phyloP scores from a whole-genome alignment of 2,329 filamentous ascomycete species.

The Colletotrichum nymphaeae region DNA sequence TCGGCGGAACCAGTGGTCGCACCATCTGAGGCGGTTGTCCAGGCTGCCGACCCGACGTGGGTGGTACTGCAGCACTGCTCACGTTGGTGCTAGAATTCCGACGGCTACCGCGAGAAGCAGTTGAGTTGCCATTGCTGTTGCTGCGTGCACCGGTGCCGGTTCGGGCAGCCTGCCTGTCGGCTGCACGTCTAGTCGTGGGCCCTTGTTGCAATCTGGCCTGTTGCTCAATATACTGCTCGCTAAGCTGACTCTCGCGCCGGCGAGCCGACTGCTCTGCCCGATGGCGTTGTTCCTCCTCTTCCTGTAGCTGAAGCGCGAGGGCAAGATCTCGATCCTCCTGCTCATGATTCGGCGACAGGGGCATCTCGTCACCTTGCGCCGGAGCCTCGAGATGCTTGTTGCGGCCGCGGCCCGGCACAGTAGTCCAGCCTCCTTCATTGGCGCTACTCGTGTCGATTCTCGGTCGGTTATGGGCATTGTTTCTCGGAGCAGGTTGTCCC shows the following conservation, averaged over 20 bases:
- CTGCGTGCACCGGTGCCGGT: constrained; percentile 28
- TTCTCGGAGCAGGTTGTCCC: not conserved
- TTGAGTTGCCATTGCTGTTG: constrained; percentile 27
- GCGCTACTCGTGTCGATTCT: not conserved
- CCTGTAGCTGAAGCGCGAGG: constrained; percentile 90
- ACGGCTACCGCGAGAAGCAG: constrained; percentile 22
- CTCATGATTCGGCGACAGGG: constrained; percentile 59
- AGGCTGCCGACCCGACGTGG: constrained; percentile 24
- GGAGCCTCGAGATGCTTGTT: constrained; percentile 11
- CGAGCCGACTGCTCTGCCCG: constrained; percentile 70
- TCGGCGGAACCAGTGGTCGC: constrained; percentile 58
- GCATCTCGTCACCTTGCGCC: constrained; percentile 39
- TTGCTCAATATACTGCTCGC: constrained; percentile 77
- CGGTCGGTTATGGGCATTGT: constrained; percentile 11
- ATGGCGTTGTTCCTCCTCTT: constrained; percentile 88
- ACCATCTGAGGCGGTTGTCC: constrained; percentile 49
- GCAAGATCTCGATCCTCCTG: constrained; percentile 90
- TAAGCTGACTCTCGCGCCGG: constrained; percentile 74
- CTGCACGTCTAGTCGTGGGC: constrained; percentile 39
- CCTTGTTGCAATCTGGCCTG: constrained; percentile 57
- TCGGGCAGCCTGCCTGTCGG: constrained; percentile 35
- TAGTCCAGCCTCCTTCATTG: constrained; percentile 62
- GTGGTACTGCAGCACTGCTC: constrained; percentile 31
- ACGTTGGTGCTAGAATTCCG: constrained; percentile 34
- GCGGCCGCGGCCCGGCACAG: constrained; percentile 52